Conservation (phyloP, 805 yeast genomes). For the Torulaspora franciscae region DNA sequence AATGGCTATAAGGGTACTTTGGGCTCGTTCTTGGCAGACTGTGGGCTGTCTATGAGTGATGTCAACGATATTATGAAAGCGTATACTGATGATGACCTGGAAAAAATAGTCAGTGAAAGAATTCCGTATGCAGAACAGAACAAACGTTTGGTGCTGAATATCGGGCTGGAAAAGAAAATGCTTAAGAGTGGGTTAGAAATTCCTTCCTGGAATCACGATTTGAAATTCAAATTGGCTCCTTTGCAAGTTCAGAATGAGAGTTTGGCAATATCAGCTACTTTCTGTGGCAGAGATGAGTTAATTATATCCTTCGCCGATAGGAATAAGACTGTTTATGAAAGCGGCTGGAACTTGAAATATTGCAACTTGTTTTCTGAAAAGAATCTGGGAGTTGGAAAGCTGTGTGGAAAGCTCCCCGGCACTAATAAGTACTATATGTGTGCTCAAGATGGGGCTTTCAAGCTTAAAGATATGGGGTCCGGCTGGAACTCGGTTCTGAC, state of each 20-base stretch:
- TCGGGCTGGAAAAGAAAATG: neutral
- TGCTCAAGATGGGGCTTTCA: conserved; percentile 26
- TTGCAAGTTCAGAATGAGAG: neutral
- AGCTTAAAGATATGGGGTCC: too few relatives aligned
- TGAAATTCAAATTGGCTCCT: conserved; percentile 6
- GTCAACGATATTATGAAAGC: conserved; percentile 6
- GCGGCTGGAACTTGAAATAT: neutral
- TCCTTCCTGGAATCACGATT: conserved; percentile 23
- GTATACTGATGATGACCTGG: conserved; percentile 18
- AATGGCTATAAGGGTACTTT: conserved; percentile 46
- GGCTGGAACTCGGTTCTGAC: too few relatives aligned
- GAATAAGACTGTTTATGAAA: conserved; percentile 8
- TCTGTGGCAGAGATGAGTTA: conserved; percentile 4
- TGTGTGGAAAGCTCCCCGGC: conserved; percentile 19
- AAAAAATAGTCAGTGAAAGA: conserved; percentile 26
- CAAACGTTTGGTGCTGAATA: conserved; percentile 10
- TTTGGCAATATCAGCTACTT: conserved; percentile 5
- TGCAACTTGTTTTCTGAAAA: neutral
- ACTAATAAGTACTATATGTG: conserved; percentile 18
- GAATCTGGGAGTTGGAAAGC: conserved; percentile 18
- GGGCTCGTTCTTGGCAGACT: conserved; percentile 41
- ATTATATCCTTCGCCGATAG: conserved; percentile 18
- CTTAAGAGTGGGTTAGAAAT: conserved; percentile 2
- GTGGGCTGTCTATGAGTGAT: conserved; percentile 12
- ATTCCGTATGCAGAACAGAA: conserved; percentile 23